Conservation (phyloP, 2,329 filamentous ascomycete species). For the Exophiala viscosa region DNA sequence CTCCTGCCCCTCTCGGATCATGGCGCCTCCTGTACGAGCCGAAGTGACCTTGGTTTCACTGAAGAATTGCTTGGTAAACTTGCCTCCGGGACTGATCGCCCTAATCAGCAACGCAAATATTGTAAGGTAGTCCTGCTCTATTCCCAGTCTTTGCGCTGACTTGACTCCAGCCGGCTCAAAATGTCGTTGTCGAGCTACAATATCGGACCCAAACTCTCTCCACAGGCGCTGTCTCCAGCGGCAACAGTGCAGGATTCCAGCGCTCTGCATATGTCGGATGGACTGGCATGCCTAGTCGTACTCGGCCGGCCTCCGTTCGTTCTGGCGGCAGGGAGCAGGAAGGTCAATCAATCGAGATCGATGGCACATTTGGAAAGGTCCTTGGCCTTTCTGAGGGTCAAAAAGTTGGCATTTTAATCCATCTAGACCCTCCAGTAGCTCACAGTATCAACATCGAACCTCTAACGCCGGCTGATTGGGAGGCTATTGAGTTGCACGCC, state of each 20-base stretch:
- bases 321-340: constrained; percentile 80
- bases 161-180: constrained; percentile 63
- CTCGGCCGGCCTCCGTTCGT: constrained; percentile 68
- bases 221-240: constrained; percentile 42
- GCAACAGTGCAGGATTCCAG: constrained; percentile 49
- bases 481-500: constrained; percentile 94
- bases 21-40: constrained; percentile 58
- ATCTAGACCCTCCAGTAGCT: constrained; percentile 83
- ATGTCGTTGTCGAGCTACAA: constrained; percentile 89
- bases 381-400: constrained; percentile 77
- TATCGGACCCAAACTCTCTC: constrained; percentile 61
- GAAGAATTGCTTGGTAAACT: constrained; percentile 92
- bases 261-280: constrained; percentile 85
- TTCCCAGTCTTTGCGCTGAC: constrained; percentile 11
- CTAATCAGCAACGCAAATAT: constrained; percentile 86
- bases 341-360: constrained; percentile 73
- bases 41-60: constrained; percentile 83
- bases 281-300: constrained; percentile 96
- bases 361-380: constrained; percentile 74
- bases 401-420: constrained; percentile 66
- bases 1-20: background rate
- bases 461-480: constrained; percentile 92
- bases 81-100: constrained; percentile 78
- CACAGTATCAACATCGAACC: constrained; percentile 97
- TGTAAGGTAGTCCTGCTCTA: constrained; percentile 50